Base-by-base conservation (phyloP, 257 asterid species). In the Craterostigma plantagineum region DNA sequence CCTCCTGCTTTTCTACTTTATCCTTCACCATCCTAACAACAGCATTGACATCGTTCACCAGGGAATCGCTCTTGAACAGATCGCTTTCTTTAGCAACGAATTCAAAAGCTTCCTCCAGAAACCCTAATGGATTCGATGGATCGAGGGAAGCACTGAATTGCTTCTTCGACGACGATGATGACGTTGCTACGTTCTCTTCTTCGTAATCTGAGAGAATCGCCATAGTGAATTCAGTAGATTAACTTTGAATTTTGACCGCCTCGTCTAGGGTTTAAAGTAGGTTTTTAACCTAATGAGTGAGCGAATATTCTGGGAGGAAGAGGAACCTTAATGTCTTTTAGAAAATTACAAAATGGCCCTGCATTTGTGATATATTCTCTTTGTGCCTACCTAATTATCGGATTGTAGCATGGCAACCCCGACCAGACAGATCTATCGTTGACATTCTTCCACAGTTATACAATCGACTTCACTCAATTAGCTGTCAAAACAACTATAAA, bases 91-190 rank as follows among this genome's bases (percentile, higher is more conserved):
- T 52, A 0, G 77, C 86, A 3, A 74, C 58, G 56, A 84, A 84
- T 43, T 71, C 79, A 12, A 84, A 57, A 36, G 55, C 87, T 52
- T 62, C 53, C 64, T 84, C 76, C 27, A 84, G 56, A 63, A 84
- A 84, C 41, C 75, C 81, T n/a, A 84, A 43, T 6, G 95, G 92
- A 58, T 73, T 56, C n/a, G 79, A 68, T 7, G 91, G 77, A 59
- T 83, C 69, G 34, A 83, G 68, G 16, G 38, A 54, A 11, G 87
- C 81, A 23, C 34, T 63, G 45, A 73, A 76, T 35, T 61, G 68
- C 76, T 72, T 81, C 56, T 14, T 36, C 35, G 42, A 14, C 3
- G 73, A 8, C 7, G 58, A 0, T 16, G 54, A 37, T 38, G 68
- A 48, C 45, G 55, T 57, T 35, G 56, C 58, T 10, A 56, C 51